A percentile compares a stretch with the other conserved stretches of the same genome.
phyloP scores from a whole-genome alignment of 1,284 basidiomycete species.

The Irpex sp. region DNA sequence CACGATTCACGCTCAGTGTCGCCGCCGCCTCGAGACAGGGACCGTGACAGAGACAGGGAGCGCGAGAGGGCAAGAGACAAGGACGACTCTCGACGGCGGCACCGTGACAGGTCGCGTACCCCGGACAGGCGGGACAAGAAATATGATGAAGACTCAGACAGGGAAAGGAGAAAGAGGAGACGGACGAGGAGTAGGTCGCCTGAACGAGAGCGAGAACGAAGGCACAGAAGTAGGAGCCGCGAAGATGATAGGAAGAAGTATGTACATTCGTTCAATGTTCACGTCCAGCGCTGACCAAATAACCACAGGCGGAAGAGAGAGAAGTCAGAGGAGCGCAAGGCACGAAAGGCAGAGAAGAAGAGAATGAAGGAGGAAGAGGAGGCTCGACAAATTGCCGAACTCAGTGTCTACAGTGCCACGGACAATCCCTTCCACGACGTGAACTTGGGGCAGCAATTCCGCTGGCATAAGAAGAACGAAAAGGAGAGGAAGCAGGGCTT shows the following conservation, averaged over 20 bases:
- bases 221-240: slow-evolving; percentile 35
- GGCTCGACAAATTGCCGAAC: slow-evolving; percentile 80
- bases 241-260: slow-evolving; percentile 56
- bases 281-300: slow-evolving; percentile 4
- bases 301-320: slow-evolving; percentile 72
- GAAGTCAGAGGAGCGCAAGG: slow-evolving; percentile 73
- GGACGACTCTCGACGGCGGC: not conserved
- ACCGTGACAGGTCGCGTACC: slow-evolving; percentile 16
- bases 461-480: slow-evolving; percentile 98
- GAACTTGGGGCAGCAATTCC: slow-evolving; percentile 92
- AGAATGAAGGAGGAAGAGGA: slow-evolving; percentile 83
- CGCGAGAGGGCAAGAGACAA: slow-evolving; percentile 5
- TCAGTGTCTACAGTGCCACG: slow-evolving; percentile 90
- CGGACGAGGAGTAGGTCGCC: slow-evolving; percentile 37
- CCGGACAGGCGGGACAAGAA: slow-evolving; percentile 25
- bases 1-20: slow-evolving; percentile 45
- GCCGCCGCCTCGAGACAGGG: slow-evolving; percentile 35
- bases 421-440: slow-evolving; percentile 98
- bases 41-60: not conserved
- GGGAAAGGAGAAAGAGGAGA: slow-evolving; percentile 30
- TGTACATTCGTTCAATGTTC: slow-evolving; percentile 19
- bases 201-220: slow-evolving; percentile 38
- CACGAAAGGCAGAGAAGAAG: slow-evolving; percentile 80
- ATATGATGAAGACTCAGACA: slow-evolving; percentile 30
- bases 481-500: slow-evolving; percentile 91